phyloP scores from a whole-genome alignment of 106 monocot species.

The Agapanthus africanus region DNA sequence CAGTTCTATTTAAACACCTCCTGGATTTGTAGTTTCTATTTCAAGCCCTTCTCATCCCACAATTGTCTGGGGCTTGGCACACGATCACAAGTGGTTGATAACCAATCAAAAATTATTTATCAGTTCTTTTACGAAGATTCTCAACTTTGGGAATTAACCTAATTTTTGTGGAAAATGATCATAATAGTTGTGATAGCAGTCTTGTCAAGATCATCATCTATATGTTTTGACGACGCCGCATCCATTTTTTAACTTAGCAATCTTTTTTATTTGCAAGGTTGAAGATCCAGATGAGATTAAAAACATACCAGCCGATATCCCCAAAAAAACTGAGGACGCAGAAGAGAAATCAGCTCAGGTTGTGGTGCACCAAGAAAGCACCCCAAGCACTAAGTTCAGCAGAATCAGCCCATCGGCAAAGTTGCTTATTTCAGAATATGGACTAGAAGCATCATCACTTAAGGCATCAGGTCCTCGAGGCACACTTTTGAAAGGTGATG shows the following conservation, averaged over 20 bases:
- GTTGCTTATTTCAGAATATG: constrained; percentile 73
- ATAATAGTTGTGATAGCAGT: background rate
- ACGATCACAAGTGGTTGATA: background rate
- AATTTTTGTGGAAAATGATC: background rate
- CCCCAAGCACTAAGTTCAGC: constrained; percentile 24
- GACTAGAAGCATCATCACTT: constrained; percentile 61
- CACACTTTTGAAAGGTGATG: constrained; percentile 93
- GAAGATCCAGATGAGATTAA: constrained; percentile 80
- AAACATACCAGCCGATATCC: constrained; percentile 51
- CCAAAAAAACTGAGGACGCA: constrained; percentile 33
- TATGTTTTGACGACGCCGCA: background rate
- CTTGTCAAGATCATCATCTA: background rate
- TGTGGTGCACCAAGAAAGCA: constrained; percentile 18
- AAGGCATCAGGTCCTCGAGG: constrained; percentile 84
- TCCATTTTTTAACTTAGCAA: background rate
- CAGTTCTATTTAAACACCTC: background rate
- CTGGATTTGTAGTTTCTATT: background rate
- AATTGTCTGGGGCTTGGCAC: background rate
- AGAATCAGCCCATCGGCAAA: constrained; percentile 94
- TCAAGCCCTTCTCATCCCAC: background rate
- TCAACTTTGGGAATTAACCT: background rate
- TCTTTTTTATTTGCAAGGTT: constrained; percentile 47
- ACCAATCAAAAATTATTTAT: background rate
- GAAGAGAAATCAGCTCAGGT: constrained; percentile 29
- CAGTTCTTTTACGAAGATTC: background rate